Evolutionary conservation across 352 stramenopile species (phyloP), one percentile per base, ranked within the genome.

Genomic region (Phytophthora cactorum): DNA sequence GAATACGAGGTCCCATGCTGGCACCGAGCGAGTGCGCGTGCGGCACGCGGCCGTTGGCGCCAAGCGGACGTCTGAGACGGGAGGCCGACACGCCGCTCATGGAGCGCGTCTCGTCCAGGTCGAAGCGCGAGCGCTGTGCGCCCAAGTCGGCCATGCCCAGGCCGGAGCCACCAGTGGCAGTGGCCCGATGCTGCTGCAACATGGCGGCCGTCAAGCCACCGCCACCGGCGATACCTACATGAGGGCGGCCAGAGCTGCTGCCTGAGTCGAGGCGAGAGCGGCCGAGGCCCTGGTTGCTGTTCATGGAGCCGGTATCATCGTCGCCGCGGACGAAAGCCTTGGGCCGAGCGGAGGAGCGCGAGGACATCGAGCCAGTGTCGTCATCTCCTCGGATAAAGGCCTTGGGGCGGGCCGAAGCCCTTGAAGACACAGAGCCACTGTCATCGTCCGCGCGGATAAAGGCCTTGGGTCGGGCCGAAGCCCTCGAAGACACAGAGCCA

Each of bases 131-230:
- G 29, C 60, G 66, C 22, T 51, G 27, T 3, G 63, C 64, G 4
- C 60, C 52, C 29, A 74, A 46, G 9, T 77, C 69, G 2, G 58
- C 58, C 43, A 72, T 72, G 3, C 36, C 45, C 14, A 68, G 29
- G 14, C 38, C 68, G 2, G 36, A 5, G 4, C 44, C 62, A 32
- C 55, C 50, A 15, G 43, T 55, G 10, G 52, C 57, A 12, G 60
- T 38, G 11, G 59, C 68, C 10, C 63, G 64, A 60, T 77, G 74
- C 53, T 82, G 67, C 45, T 78, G 70, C 38, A 82, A 51, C 67
- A 82, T 82, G 12, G 74, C 74, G 4, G 74, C 57, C 36, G 74
- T 82, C 51, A 82, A 50, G 4, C 70, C 70, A 32, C 73, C 71
- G 22, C 73, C 68, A 8, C 72, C 72, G 8, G 71, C 72, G 34